A percentile compares a stretch with the other conserved stretches of the same genome.
Conservation (phyloP, 805 yeast genomes). For the Pichia manshurica region DNA sequence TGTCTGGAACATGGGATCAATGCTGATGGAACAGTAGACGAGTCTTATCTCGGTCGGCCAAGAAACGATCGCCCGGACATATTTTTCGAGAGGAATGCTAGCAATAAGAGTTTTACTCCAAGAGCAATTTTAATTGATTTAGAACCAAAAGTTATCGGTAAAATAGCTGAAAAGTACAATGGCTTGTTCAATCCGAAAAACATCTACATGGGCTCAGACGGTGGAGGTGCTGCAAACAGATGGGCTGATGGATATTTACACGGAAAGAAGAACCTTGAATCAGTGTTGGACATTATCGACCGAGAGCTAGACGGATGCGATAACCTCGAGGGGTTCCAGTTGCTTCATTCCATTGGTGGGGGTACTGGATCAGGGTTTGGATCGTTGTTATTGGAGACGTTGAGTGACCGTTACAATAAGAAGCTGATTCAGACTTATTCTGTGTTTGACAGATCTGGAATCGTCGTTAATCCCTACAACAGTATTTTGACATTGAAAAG, state of each 20-base stretch:
- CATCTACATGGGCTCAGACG: constrained; percentile 69
- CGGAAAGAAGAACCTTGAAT: constrained; percentile 64
- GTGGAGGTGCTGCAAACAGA: constrained; percentile 92
- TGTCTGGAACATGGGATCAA: constrained; percentile 79
- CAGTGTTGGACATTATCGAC: constrained; percentile 76
- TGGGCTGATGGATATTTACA: constrained; percentile 89
- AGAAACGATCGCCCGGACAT: constrained; percentile 74
- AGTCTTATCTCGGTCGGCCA: constrained; percentile 13
- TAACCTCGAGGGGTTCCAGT: constrained; percentile 81
- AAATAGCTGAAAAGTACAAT: constrained; percentile 32
- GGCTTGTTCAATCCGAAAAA: constrained; percentile 78
- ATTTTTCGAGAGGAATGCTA: constrained; percentile 71
- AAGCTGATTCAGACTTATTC: constrained; percentile 81
- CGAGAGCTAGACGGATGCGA: constrained; percentile 89
- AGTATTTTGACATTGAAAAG: constrained; percentile 77
- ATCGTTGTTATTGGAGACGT: constrained; percentile 51
- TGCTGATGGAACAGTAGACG: constrained; percentile 29
- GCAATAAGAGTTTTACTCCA: constrained; percentile 68
- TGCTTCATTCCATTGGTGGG: constrained; percentile 93
- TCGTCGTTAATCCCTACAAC: constrained; percentile 97
- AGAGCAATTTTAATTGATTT: constrained; percentile 79
- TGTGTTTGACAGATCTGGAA: constrained; percentile 86
- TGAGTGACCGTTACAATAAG: constrained; percentile 78
- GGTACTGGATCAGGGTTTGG: constrained; percentile 99
- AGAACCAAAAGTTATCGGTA: constrained; percentile 82